Evolutionary conservation across 805 yeast genomes (phyloP).

Genomic region (Lipomyces chichibuensis): DNA sequence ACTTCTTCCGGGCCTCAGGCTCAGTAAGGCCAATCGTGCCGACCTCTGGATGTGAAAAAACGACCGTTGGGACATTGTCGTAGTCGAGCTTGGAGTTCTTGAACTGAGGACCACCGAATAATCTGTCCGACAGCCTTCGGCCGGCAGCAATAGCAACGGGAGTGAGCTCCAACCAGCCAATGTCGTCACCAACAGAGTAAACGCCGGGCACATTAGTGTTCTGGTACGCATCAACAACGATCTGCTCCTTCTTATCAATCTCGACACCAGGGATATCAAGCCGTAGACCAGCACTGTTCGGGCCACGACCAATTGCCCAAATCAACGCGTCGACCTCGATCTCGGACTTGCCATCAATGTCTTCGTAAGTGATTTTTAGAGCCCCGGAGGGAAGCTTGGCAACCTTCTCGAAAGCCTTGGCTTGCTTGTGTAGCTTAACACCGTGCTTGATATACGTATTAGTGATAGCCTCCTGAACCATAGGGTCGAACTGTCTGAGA

Average conservation of each 20-base stretch:
- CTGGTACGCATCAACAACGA: slow-evolving; percentile 86
- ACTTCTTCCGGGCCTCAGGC: slow-evolving; percentile 72
- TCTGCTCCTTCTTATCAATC: slow-evolving; percentile 58
- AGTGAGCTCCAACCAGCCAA: slow-evolving; percentile 84
- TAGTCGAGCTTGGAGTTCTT: slow-evolving; percentile 81
- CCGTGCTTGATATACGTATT: slow-evolving; percentile 81
- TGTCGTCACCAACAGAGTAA: slow-evolving; percentile 91
- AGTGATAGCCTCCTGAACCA: slow-evolving; percentile 78
- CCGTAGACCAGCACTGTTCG: slow-evolving; percentile 67
- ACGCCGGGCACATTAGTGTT: slow-evolving; percentile 70
- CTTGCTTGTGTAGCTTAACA: slow-evolving; percentile 71
- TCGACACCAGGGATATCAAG: slow-evolving; percentile 76
- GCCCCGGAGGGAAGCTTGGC: slow-evolving; percentile 51
- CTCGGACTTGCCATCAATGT: slow-evolving; percentile 46
- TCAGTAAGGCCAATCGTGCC: slow-evolving; percentile 91
- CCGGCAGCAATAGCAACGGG: slow-evolving; percentile 99
- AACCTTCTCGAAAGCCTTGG: slow-evolving; percentile 54
- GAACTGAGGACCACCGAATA: slow-evolving; percentile 78
- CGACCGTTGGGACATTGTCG: slow-evolving; percentile 85
- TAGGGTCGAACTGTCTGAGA: slow-evolving; percentile 81
- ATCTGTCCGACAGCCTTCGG: slow-evolving; percentile 85
- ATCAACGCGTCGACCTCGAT: slow-evolving; percentile 77
- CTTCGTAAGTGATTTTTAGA: slow-evolving; percentile 53
- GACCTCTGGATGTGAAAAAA: slow-evolving; percentile 98
- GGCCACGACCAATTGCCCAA: slow-evolving; percentile 94